Evolutionary conservation across 768 basidiomycete genomes (phyloP), one percentile per base, ranked within the genome.

Genomic region (Chalciporus sphaerocephalus): DNA sequence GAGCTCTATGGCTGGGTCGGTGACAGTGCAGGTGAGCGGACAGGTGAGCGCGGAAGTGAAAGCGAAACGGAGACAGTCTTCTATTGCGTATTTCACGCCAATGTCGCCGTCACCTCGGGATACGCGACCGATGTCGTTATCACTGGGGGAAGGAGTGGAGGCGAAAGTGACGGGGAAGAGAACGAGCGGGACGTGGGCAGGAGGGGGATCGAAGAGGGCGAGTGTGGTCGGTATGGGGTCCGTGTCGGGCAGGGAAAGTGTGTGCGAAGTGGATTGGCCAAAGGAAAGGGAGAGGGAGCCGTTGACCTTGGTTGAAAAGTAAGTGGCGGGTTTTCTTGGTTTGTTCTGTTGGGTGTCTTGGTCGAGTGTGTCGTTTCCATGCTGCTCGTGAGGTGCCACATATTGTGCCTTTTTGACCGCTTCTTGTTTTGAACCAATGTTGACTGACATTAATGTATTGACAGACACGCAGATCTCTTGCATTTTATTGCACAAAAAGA

Each of bases 401-500:
- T 30, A 10, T 15, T 23, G 12, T 24, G 22, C 5, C 6, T 30
- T 44, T 15, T 7, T 30, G 27, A 9, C 27, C 5, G 35, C 12
- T 4, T 13, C 22, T 16, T 9, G 4, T 3, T 2, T 18, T 13
- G 28, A 24, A 9, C 18, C 4, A 18, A 22, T 33, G 18, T 42
- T 23, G 2, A 28, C 28, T 28, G 28, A 28, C 28, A 28, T 5
- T 5, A 13, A 9, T 13, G 28, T 13, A 11, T 13, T 13, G 28
- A n/a, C 50, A 92, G 90, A 57, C 87, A 92, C 55, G 80, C 83
- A 6, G 88, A 91, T 44, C 68, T 92, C 2, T 69, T 92, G n/a
- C 84, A 78, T 23, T 84, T 85, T 48, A 92, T 92, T 40, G 89
- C 90, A 0, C 87, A 90, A 65, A 91, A 92, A 52, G 90, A 92